Evolutionary conservation across 169 alveolate genomes (phyloP), one percentile per base, ranked within the genome.

Genomic region (Eimeria sp.): DNA sequence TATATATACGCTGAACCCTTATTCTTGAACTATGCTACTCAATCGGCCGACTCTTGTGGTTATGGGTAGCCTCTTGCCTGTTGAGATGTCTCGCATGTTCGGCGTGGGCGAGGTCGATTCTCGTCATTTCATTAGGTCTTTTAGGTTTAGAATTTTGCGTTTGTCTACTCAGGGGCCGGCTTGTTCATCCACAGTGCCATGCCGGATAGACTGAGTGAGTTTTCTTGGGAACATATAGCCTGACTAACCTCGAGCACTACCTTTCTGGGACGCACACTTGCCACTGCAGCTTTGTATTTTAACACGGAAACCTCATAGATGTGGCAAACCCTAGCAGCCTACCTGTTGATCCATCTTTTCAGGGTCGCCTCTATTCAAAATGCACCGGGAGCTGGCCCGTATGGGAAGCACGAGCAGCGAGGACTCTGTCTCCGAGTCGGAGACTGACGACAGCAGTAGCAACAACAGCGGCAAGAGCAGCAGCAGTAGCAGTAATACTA

Each of bases 331-430:
- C 84, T 34, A 13, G 65, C 13, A 2, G 65, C 45, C 25, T 78
- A 65, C 20, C 51, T 78, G 20, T 22, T 18, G 40, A 0, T 34
- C 45, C 18, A 18, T 43, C 22, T 43, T 49, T 57, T 54, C 76
- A 83, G 91, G 91, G 27, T 83, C 91, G 20, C 91, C 91, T n/a
- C 91, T 83, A 43, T 83, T 83, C 43, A 83, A 83, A 49, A 83
- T 83, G 91, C 91, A 83, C 91, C 91, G 91, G 51, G 91, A 83
- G 76, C 27, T 83, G 57, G 30, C 91, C 76, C 91, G 54, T n/a
- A n/a, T 83, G 76, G 91, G 91, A 16, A 83, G 91, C 51, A 83
- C 91, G 30, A 83, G 91, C 75, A 83, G 91, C 91, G 91, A 83
- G 75, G 91, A 83, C 76, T 83, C 91, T 30, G 57, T 54, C 75